Conservation (phyloP, 2,329 filamentous ascomycete species). For the Westerdykella ornata region DNA sequence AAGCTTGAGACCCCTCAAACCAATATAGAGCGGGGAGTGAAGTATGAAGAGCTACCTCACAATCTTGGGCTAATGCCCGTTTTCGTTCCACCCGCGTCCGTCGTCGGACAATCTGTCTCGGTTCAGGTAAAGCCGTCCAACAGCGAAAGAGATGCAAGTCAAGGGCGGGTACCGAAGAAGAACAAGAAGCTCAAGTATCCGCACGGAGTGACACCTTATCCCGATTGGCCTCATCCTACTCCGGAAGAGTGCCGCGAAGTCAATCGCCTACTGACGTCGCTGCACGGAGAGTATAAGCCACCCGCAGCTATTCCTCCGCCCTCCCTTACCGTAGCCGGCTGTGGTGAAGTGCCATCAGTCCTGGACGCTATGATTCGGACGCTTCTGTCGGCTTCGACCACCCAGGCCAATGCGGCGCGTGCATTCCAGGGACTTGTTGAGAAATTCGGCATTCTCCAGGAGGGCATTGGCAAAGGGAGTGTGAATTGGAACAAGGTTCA, state of each 20-base stretch:
- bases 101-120: too few species aligned
- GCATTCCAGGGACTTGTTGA: slow-evolving; percentile 61
- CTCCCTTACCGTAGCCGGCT: slow-evolving; percentile 64
- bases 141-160: too few species aligned
- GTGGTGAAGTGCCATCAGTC: slow-evolving; percentile 59
- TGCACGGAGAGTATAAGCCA: slow-evolving; percentile 59
- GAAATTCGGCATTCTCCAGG: slow-evolving; percentile 56
- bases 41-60: neutral
- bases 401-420: slow-evolving; percentile 54
- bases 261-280: slow-evolving; percentile 54
- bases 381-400: slow-evolving; percentile 56
- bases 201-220: slow-evolving; percentile 57
- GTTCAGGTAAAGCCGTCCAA: slow-evolving; percentile 13
- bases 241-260: slow-evolving; percentile 63
- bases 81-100: too few species aligned
- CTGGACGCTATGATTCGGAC: slow-evolving; percentile 59
- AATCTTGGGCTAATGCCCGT: neutral
- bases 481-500: slow-evolving; percentile 70
- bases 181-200: slow-evolving; percentile 38
- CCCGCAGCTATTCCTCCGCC: slow-evolving; percentile 64
- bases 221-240: slow-evolving; percentile 59
- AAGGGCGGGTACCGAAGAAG: slow-evolving; percentile 12
- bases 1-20: too few species aligned
- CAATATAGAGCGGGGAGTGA: too few species aligned
- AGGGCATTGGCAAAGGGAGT: slow-evolving; percentile 61